These are phyloP conservation scores for Sugiyamaella novakii DNA, from an alignment of 1,139 yeast genomes.

Conservation along the genomic window DNA sequence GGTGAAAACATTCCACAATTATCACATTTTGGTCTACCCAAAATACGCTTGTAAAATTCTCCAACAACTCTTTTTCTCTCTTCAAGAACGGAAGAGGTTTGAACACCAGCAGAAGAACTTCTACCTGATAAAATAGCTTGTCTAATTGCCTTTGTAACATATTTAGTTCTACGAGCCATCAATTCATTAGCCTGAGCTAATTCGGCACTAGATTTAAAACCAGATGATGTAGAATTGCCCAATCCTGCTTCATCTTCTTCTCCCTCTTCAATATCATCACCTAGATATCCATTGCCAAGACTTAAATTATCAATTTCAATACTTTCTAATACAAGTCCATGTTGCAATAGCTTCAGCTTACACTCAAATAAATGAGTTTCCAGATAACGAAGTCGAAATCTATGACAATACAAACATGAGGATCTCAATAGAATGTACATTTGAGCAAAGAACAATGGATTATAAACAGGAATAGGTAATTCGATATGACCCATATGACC, in stretches of 20 bases:
- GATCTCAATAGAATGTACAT: constrained; percentile 81
- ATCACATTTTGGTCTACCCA: constrained; percentile 84
- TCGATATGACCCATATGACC: constrained; percentile 99
- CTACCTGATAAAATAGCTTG: constrained; percentile 79
- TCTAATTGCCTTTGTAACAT: constrained; percentile 68
- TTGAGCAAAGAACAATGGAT: constrained; percentile 91
- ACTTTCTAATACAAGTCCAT: constrained; percentile 82
- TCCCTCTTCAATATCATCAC: constrained; percentile 45
- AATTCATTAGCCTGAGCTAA: constrained; percentile 48
- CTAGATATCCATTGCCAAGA: constrained; percentile 45
- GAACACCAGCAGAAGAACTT: constrained; percentile 64
- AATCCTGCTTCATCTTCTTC: constrained; percentile 40
- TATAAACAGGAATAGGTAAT: constrained; percentile 92
- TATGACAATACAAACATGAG: constrained; percentile 88
- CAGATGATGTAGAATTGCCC: constrained; percentile 22
- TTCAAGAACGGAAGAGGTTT: constrained; percentile 82
- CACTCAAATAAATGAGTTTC: constrained; percentile 80
- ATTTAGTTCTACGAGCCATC: constrained; percentile 63
- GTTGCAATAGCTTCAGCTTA: constrained; percentile 78
- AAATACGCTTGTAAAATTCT: constrained; percentile 70
- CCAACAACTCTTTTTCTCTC: constrained; percentile 79
- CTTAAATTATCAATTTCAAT: constrained; percentile 68
- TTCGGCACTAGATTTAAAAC: constrained; percentile 26
- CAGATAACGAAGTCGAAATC: constrained; percentile 64
- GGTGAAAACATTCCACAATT: constrained; percentile 97